Evolutionary conservation across 352 stramenopile species (phyloP).

Genomic region (Plasmopara viticola): DNA sequence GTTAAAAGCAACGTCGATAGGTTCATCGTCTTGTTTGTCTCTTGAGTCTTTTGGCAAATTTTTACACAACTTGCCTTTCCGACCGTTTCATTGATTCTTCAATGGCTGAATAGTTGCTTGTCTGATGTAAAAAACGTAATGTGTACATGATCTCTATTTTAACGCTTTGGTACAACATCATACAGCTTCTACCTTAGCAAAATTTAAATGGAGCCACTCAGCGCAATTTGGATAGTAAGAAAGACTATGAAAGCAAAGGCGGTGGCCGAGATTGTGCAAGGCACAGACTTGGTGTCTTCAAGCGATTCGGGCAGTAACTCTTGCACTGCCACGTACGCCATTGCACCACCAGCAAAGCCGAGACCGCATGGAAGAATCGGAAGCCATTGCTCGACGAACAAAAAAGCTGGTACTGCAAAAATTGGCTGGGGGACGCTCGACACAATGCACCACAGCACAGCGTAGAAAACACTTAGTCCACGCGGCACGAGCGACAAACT

Average conservation of each 20-base stretch:
- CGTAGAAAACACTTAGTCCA: conserved; percentile 85
- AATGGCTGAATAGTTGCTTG: too few species aligned
- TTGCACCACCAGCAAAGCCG: conserved; percentile 95
- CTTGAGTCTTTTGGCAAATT: too few species aligned
- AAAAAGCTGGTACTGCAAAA: conserved; percentile 96
- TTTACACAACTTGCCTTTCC: too few species aligned
- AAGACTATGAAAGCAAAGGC: conserved; percentile 76
- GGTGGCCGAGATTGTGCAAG: conserved; percentile 58
- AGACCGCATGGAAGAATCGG: conserved; percentile 93
- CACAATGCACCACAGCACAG: conserved; percentile 87
- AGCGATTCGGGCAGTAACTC: conserved; percentile 78
- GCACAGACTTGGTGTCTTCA: conserved; percentile 77
- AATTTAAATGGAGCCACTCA: conserved; percentile 47
- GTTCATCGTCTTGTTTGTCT: too few species aligned
- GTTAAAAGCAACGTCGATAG: too few species aligned
- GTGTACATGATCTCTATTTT: too few species aligned
- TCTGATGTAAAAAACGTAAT: too few species aligned
- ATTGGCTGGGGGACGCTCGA: conserved; percentile 92
- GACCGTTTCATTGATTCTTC: too few species aligned
- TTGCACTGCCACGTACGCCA: conserved; percentile 93
- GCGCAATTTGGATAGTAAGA: conserved; percentile 73
- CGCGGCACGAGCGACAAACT: conserved; percentile 93
- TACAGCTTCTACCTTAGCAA: too few species aligned
- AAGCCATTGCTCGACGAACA: conserved; percentile 90
- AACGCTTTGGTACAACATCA: too few species aligned